Conservation (phyloP, 208 protist genomes). For the Naegleria fowleri region DNA sequence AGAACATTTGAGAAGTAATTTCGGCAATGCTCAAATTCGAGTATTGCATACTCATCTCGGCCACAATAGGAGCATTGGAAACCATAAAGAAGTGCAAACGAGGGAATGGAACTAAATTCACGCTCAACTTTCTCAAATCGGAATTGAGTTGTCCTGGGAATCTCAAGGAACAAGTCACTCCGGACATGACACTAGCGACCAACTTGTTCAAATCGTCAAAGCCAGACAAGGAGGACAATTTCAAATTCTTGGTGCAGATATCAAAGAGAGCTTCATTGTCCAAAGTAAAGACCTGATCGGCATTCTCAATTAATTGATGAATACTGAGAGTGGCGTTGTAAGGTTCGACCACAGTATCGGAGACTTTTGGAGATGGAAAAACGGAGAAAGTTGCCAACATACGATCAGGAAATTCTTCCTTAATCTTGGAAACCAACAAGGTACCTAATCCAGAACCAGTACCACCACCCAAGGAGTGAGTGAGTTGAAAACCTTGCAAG, state of each 20-base stretch:
- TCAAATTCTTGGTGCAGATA: constrained; percentile 64
- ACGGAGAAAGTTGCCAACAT: constrained; percentile 66
- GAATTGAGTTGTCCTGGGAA: constrained; percentile 72
- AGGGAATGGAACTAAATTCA: constrained; percentile 69
- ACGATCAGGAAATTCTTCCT: constrained; percentile 64
- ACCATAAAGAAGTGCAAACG: constrained; percentile 72
- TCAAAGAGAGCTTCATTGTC: constrained; percentile 72
- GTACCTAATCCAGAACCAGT: constrained; percentile 69
- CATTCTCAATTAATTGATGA: constrained; percentile 61
- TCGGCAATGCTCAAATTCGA: constrained; percentile 53
- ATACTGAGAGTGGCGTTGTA: constrained; percentile 58
- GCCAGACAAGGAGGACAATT: constrained; percentile 57
- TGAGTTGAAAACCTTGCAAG: constrained; percentile 69
- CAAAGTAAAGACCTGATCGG: constrained; percentile 55
- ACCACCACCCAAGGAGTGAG: constrained; percentile 67
- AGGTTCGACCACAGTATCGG: constrained; percentile 61
- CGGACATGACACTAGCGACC: constrained; percentile 63
- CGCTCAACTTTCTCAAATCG: constrained; percentile 57
- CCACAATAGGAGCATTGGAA: constrained; percentile 57
- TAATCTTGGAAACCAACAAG: constrained; percentile 56
- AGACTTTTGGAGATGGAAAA: constrained; percentile 64
- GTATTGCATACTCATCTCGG: constrained; percentile 44
- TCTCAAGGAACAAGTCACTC: constrained; percentile 59
- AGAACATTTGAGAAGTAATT: constrained; percentile 67
- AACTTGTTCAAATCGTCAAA: constrained; percentile 66